A percentile compares a stretch with the other conserved stretches of the same genome.
Evolutionary conservation across 768 basidiomycete genomes (phyloP).

Genomic region (Pleurotus tuber-regium): DNA sequence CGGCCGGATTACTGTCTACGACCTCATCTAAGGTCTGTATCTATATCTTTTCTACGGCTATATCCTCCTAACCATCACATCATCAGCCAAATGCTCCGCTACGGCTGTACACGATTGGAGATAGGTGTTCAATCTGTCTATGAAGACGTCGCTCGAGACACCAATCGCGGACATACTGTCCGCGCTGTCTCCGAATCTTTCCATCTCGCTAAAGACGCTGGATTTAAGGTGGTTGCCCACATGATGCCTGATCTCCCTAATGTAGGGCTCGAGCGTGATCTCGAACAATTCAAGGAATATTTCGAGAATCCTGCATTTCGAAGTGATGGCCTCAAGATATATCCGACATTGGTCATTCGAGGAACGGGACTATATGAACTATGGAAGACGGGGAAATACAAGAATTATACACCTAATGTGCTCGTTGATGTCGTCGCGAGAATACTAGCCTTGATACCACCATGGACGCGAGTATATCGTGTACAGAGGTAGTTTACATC

Average conservation of each 20-base stretch:
- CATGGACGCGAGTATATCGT: constrained; percentile 98
- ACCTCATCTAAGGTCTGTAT: constrained; percentile 80
- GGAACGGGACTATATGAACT: constrained; percentile 96
- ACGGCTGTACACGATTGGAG: constrained; percentile 97
- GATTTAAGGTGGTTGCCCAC: constrained; percentile 99
- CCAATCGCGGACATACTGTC: constrained; percentile 98
- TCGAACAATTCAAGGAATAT: constrained; percentile 99
- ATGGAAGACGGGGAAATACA: constrained; percentile 96
- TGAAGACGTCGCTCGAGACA: constrained; percentile 98
- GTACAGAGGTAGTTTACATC: constrained; percentile 73
- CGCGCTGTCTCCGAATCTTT: constrained; percentile 96
- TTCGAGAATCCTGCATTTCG: constrained; percentile 98
- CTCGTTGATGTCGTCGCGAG: constrained; percentile 96
- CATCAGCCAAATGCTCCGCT: constrained; percentile 93
- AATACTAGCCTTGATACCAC: constrained; percentile 93
- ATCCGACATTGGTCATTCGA: constrained; percentile 96
- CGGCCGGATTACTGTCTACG: constrained; percentile 97
- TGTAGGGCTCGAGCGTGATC: constrained; percentile 93
- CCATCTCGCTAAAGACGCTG: constrained; percentile 97
- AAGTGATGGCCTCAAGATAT: constrained; percentile 96
- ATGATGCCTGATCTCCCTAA: constrained; percentile 99
- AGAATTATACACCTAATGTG: constrained; percentile 99
- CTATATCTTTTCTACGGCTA: not conserved
- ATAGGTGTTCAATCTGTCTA: constrained; percentile 99
- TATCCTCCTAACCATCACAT: constrained; percentile 7